A percentile compares a stretch with the other conserved stretches of the same genome.
phyloP scores from a whole-genome alignment of 306 rosid species.

The Rosa persica region DNA sequence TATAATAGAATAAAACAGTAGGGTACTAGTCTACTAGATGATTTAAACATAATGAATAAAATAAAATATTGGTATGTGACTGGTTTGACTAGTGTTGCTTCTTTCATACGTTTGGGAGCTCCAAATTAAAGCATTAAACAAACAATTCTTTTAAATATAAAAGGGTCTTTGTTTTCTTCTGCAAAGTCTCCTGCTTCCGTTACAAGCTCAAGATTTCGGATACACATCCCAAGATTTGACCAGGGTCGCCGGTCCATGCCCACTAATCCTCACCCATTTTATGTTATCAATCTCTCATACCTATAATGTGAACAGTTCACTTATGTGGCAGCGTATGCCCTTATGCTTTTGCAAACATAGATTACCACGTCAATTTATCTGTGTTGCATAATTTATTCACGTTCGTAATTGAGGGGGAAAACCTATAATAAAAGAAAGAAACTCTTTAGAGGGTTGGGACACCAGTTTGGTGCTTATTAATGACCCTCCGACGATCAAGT shows the following conservation, averaged over 20 bases:
- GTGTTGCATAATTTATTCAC: too few species aligned
- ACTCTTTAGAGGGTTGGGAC: too few species aligned
- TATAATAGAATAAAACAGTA: not conserved
- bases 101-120: conserved; percentile 33
- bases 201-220: conserved; percentile 13
- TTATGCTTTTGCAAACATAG: too few species aligned
- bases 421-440: too few species aligned
- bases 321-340: too few species aligned
- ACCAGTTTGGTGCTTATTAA: too few species aligned
- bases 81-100: conserved; percentile 29
- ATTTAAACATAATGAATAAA: not conserved
- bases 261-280: too few species aligned
- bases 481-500: too few species aligned
- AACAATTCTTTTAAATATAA: not conserved
- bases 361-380: too few species aligned
- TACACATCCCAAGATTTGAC: conserved; percentile 28
- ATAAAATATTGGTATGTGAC: not conserved
- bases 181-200: conserved; percentile 32
- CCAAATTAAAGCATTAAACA: conserved; percentile 10
- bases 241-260: not conserved
- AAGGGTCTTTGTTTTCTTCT: conserved; percentile 7
- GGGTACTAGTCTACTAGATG: not conserved
- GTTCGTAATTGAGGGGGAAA: too few species aligned
- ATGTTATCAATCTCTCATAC: too few species aligned
- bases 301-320: too few species aligned